phyloP scores from a whole-genome alignment of 2,329 filamentous ascomycete genomes.

The Penicillium aurantiogriseum region DNA sequence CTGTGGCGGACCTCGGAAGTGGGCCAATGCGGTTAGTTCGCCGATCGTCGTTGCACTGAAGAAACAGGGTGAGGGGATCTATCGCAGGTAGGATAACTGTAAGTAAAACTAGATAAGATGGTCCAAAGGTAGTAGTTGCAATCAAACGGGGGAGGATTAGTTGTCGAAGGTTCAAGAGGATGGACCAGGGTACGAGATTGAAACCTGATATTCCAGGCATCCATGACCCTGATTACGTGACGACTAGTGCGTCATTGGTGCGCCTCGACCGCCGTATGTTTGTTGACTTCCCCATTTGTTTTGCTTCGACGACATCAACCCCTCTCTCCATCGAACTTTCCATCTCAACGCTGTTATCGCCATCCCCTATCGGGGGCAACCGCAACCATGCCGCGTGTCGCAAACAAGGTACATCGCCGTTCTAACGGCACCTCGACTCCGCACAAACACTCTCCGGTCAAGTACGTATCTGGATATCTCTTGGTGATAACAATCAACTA shows the following conservation, averaged over 20 bases:
- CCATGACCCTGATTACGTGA: slow-evolving; percentile 9
- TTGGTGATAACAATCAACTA: slow-evolving; percentile 7
- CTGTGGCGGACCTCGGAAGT: slow-evolving; percentile 13
- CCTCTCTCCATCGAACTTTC: slow-evolving; percentile 15
- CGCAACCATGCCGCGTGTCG: slow-evolving; percentile 56
- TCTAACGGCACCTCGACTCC: slow-evolving; percentile 51
- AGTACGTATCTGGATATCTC: slow-evolving; percentile 36
- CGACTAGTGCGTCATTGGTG: slow-evolving; percentile 22
- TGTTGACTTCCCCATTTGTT: slow-evolving; percentile 31
- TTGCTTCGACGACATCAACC: slow-evolving; percentile 20
- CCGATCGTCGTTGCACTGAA: slow-evolving; percentile 2
- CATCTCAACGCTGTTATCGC: slow-evolving; percentile 11
- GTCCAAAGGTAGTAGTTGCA: not conserved
- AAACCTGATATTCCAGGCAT: slow-evolving; percentile 10
- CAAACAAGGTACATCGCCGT: slow-evolving; percentile 47
- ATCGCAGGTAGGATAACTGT: not conserved
- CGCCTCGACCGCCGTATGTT: slow-evolving; percentile 37
- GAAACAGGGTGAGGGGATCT: not conserved
- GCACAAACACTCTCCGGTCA: slow-evolving; percentile 53
- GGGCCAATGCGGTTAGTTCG: slow-evolving; percentile 19
- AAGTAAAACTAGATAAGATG: not conserved
- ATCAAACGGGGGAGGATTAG: not conserved
- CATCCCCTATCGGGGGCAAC: slow-evolving; percentile 29
- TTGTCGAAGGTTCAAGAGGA: not conserved
- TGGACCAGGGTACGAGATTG: not conserved